Conservation (phyloP, 2,329 filamentous ascomycete species). For the Aspergillus luchuensis region DNA sequence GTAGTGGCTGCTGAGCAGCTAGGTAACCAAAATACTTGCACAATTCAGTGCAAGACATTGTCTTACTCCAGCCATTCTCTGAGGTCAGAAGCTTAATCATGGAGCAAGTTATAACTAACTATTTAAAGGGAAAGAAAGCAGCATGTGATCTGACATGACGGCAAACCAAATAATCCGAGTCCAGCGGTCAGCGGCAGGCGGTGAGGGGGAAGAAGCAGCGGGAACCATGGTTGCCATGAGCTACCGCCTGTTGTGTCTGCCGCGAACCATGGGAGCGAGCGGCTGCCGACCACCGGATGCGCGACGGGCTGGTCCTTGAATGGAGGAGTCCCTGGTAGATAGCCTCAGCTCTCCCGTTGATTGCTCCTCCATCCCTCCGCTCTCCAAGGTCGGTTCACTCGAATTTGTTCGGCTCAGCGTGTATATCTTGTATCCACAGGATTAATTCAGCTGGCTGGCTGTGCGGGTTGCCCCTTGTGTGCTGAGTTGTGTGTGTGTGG, state of each 20-base stretch:
- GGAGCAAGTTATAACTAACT: too few species aligned
- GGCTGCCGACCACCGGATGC: constrained; percentile 22
- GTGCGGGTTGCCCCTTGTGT: constrained; percentile 19
- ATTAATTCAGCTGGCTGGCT: constrained; percentile 18
- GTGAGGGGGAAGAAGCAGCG: background rate
- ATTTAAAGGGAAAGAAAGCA: too few species aligned
- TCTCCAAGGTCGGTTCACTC: constrained; percentile 11
- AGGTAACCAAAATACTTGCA: too few species aligned
- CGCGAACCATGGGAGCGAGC: constrained; percentile 24
- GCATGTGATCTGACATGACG: background rate
- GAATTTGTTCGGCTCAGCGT: constrained; percentile 19
- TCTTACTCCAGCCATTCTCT: too few species aligned
- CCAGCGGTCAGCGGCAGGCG: background rate
- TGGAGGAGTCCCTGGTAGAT: constrained; percentile 8
- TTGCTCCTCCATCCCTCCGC: constrained; percentile 10
- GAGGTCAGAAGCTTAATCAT: too few species aligned
- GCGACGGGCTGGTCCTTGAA: constrained; percentile 2
- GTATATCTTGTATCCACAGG: constrained; percentile 13
- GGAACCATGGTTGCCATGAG: constrained; percentile 27
- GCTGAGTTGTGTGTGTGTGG: background rate
- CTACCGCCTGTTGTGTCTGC: constrained; percentile 24
- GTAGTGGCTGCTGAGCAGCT: too few species aligned
- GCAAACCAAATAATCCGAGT: background rate
- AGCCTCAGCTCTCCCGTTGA: constrained; percentile 2
- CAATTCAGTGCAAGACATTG: too few species aligned